Conservation (phyloP, 1,284 basidiomycete genomes). For the Ustilago cynodontis region DNA sequence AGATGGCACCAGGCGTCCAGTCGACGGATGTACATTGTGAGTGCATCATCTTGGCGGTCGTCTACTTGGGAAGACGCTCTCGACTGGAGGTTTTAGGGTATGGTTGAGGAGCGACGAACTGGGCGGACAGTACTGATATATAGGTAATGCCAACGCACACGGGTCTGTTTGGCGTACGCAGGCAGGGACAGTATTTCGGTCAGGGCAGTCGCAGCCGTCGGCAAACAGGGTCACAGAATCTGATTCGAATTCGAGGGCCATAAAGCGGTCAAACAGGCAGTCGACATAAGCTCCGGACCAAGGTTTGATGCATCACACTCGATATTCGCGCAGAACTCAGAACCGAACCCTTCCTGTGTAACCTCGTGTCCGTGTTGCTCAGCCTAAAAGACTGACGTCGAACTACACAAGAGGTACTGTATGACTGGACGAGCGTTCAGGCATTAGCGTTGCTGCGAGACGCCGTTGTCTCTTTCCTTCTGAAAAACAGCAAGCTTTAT, state of each 20-base stretch:
- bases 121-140: neutral
- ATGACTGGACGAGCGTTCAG: too few species aligned
- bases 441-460: too few species aligned
- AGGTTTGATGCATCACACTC: neutral
- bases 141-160: too few species aligned
- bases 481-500: neutral
- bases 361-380: too few species aligned
- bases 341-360: too few species aligned
- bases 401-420: too few species aligned
- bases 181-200: neutral
- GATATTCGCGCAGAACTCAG: too few species aligned
- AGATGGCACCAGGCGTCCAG: constrained; percentile 21
- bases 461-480: too few species aligned
- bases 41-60: neutral
- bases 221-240: too few species aligned
- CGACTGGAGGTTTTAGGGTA: neutral
- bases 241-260: too few species aligned
- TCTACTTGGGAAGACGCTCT: neutral
- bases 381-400: too few species aligned
- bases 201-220: neutral
- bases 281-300: constrained; percentile 1
- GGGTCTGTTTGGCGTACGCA: neutral
- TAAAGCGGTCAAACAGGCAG: neutral
- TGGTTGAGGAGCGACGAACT: neutral
- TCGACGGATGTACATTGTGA: constrained; percentile 18